Percentiles rank a stretch among this genome's conserved stretches.
phyloP scores from a whole-genome alignment of 2,329 filamentous ascomycete species.

The Penicillium sp. region DNA sequence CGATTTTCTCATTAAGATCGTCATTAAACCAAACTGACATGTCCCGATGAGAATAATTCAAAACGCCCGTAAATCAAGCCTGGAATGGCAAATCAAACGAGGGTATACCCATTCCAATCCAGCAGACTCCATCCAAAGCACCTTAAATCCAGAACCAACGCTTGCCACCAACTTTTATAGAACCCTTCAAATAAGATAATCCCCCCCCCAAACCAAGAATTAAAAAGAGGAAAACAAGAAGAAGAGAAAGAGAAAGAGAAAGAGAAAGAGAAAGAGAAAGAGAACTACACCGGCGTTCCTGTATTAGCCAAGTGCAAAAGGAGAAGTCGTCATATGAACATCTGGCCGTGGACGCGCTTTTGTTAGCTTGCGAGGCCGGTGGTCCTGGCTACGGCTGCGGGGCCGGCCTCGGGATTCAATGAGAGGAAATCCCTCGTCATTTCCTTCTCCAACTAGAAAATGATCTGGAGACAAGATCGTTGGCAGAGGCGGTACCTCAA shows the following conservation, averaged over 20 bases:
- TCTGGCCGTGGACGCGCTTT: slow-evolving; percentile 16
- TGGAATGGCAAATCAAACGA: slow-evolving; percentile 11
- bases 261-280: background rate
- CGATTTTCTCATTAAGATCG: background rate
- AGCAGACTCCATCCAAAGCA: slow-evolving; percentile 9
- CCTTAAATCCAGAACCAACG: background rate
- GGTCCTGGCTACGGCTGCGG: slow-evolving; percentile 26
- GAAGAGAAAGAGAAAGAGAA: background rate
- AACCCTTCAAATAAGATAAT: background rate
- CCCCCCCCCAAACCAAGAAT: background rate
- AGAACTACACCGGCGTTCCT: background rate
- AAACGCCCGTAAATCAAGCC: slow-evolving; percentile 1
- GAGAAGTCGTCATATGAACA: slow-evolving; percentile 14
- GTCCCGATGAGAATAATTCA: background rate
- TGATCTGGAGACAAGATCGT: slow-evolving; percentile 20
- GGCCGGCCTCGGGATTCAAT: slow-evolving; percentile 25
- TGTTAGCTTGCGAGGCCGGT: slow-evolving; percentile 17
- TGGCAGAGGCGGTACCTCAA: slow-evolving; percentile 21
- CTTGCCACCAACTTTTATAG: slow-evolving; percentile 2
- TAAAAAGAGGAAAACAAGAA: background rate
- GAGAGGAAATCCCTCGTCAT: background rate
- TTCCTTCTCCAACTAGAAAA: slow-evolving; percentile 1
- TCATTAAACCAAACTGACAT: background rate
- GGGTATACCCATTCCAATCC: slow-evolving; percentile 24
- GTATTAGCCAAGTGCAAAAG: slow-evolving; percentile 13